phyloP scores from a whole-genome alignment of 2,329 filamentous ascomycete species.

The Didymella segeticola region DNA sequence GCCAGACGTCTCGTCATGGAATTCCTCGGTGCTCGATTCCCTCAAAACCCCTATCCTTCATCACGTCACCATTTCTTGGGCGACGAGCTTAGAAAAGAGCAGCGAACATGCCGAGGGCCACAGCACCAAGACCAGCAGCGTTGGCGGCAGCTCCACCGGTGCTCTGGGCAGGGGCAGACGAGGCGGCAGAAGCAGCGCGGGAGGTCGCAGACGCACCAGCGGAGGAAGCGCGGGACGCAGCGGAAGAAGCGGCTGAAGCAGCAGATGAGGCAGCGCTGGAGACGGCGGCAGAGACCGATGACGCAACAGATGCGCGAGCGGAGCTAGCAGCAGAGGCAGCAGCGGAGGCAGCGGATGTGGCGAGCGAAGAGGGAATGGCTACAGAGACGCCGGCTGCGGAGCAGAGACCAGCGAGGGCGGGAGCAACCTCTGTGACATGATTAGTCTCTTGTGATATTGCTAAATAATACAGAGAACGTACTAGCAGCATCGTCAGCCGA shows the following conservation, averaged over 20 bases:
- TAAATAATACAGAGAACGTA: slow-evolving; percentile 33
- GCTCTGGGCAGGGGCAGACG: slow-evolving; percentile 18
- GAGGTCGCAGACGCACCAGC: slow-evolving; percentile 12
- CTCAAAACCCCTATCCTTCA: neutral
- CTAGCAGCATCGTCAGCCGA: slow-evolving; percentile 46
- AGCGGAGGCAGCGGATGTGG: slow-evolving; percentile 4
- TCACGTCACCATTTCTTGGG: neutral
- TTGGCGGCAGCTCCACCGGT: slow-evolving; percentile 32
- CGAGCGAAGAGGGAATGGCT: slow-evolving; percentile 28
- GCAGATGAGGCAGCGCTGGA: slow-evolving; percentile 1
- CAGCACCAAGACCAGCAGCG: slow-evolving; percentile 30
- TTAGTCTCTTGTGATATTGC: neutral
- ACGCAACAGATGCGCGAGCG: neutral
- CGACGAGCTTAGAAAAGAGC: slow-evolving; percentile 25
- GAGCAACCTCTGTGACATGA: slow-evolving; percentile 22
- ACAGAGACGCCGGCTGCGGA: slow-evolving; percentile 34
- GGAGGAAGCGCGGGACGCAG: slow-evolving; percentile 3
- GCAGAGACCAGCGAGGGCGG: slow-evolving; percentile 40
- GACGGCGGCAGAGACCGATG: neutral
- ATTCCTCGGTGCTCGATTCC: slow-evolving; percentile 12
- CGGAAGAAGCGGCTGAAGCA: slow-evolving; percentile 10
- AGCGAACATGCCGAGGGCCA: slow-evolving; percentile 12
- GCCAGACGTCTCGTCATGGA: slow-evolving; percentile 10
- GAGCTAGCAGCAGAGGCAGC: slow-evolving; percentile 7
- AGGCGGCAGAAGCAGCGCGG: slow-evolving; percentile 5